A percentile compares a stretch with the other conserved stretches of the same genome.
phyloP scores from a whole-genome alignment of 2,329 filamentous ascomycete species.

The Calonectria henricotiae region DNA sequence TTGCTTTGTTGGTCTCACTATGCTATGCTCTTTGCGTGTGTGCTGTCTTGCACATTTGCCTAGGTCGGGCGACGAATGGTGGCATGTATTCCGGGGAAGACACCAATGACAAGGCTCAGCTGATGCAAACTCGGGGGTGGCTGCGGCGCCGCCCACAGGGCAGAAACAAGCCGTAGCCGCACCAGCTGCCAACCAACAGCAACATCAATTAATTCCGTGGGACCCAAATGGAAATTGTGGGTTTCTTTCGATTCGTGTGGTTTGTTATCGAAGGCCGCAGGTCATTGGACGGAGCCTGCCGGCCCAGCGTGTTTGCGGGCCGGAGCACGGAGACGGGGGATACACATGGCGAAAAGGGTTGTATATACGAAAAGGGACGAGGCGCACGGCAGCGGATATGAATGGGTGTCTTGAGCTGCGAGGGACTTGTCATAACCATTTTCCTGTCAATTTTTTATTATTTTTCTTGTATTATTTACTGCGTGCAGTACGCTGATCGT shows the following conservation, averaged over 20 bases:
- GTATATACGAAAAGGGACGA: constrained; percentile 30
- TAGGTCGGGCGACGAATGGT: constrained; percentile 1
- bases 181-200: neutral
- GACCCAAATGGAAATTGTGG: constrained; percentile 25
- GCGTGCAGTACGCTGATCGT: neutral
- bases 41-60: constrained; percentile 13
- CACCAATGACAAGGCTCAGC: constrained; percentile 25
- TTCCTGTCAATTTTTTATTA: neutral
- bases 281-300: constrained; percentile 31
- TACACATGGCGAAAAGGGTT: constrained; percentile 3
- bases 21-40: constrained; percentile 21
- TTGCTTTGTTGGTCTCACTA: constrained; percentile 27
- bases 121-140: constrained; percentile 20
- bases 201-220: constrained; percentile 18
- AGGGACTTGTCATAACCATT: neutral
- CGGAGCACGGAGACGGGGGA: constrained; percentile 31
- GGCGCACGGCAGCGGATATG: neutral
- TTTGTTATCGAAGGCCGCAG: constrained; percentile 5
- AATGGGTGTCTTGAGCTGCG: neutral
- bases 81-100: constrained; percentile 1
- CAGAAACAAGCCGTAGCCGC: constrained; percentile 19
- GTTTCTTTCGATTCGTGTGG: constrained; percentile 18
- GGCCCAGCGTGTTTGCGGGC: constrained; percentile 34
- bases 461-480: neutral
- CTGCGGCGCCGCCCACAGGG: constrained; percentile 25